These are phyloP conservation scores for Corymbia maculata DNA, from an alignment of 345 rosid species.

Conservation along the genomic window DNA sequence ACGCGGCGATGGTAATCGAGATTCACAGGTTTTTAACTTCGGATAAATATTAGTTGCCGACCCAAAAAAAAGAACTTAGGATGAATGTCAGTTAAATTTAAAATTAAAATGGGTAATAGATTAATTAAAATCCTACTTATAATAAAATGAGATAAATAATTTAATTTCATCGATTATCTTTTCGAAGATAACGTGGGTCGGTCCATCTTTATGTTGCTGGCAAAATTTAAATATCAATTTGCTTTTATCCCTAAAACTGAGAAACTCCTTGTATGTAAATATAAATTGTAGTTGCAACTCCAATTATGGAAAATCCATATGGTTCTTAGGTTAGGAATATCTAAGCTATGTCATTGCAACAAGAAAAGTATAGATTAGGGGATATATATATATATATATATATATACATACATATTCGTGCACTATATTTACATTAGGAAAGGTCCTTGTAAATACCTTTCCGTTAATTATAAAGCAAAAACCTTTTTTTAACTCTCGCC, in stretches of 20 bases:
- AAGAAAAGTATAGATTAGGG: not conserved
- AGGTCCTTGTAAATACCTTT: too few relatives aligned
- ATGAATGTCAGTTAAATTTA: not conserved
- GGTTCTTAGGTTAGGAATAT: not conserved
- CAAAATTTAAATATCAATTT: not conserved
- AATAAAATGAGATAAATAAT: not conserved
- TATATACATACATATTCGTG: not conserved
- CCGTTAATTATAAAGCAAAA: not conserved
- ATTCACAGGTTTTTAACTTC: not conserved
- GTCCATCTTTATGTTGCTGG: not conserved
- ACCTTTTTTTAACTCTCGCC: rapidly evolving
- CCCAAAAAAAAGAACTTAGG: too few relatives aligned
- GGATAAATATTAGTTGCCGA: not conserved
- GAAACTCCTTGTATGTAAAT: not conserved
- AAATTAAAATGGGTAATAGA: not conserved
- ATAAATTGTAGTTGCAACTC: not conserved
- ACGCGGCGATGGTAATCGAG: not conserved
- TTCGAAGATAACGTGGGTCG: not conserved
- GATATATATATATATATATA: not conserved
- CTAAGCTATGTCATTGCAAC: not conserved
- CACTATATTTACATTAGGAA: not conserved
- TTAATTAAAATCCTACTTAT: not conserved
- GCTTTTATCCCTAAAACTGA: not conserved
- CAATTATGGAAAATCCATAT: not conserved
- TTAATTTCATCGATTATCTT: not conserved